A percentile compares a stretch with the other conserved stretches of the same genome.
Evolutionary conservation across 2,329 filamentous ascomycete genomes (phyloP).

Genomic region (Calycina herbarum): DNA sequence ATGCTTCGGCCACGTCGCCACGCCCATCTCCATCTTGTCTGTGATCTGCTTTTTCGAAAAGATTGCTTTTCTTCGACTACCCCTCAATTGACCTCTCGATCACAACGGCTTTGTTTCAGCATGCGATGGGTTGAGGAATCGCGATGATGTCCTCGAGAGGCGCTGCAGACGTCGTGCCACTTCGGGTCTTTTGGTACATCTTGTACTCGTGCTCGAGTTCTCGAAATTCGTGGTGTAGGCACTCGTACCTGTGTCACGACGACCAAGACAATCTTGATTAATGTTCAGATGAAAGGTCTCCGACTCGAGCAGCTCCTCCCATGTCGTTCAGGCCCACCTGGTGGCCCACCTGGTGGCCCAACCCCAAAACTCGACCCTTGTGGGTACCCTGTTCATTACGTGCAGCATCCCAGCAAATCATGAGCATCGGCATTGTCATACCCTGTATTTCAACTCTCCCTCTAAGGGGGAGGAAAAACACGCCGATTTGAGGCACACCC

Average conservation of each 20-base stretch:
- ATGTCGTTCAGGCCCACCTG: neutral
- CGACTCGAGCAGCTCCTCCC: neutral
- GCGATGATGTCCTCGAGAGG: no score
- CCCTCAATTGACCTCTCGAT: neutral
- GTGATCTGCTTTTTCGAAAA: neutral
- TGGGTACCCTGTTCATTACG: no score
- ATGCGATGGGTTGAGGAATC: neutral
- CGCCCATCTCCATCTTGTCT: neutral
- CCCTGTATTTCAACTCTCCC: no score
- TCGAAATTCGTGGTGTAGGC: neutral
- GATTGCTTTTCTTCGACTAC: neutral
- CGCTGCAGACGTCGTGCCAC: neutral
- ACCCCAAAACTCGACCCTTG: no score
- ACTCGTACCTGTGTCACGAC: conserved; percentile 1
- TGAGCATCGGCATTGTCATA: no score
- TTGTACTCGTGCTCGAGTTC: neutral
- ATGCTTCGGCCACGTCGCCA: neutral
- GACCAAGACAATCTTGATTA: neutral
- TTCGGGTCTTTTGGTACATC: neutral
- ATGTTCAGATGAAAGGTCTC: neutral
- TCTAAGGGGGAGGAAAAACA: no score
- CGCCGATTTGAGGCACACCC: no score
- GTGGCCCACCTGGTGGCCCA: no score
- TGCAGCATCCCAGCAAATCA: no score
- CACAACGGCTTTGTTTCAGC: neutral